Evolutionary conservation across 2,329 filamentous ascomycete species (phyloP).

Genomic region (Fusarium austroafricanum): DNA sequence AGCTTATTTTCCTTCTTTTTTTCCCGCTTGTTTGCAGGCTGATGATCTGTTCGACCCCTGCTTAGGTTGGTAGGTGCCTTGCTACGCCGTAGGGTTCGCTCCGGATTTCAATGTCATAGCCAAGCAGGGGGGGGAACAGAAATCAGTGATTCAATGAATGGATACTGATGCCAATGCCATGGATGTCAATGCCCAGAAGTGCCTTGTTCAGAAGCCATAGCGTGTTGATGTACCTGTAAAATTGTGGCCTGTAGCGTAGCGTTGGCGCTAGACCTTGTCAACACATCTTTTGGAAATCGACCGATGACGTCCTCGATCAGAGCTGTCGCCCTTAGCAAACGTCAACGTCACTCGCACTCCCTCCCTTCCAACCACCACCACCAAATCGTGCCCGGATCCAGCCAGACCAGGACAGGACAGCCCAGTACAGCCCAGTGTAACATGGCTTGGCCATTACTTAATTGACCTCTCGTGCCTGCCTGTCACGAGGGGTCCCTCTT

Average conservation of each 20-base stretch:
- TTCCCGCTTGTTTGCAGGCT: slow-evolving; percentile 4
- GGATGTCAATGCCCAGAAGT: slow-evolving; percentile 5
- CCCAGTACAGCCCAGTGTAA: not conserved
- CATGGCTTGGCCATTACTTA: slow-evolving; percentile 8
- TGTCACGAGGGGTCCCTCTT: slow-evolving; percentile 25
- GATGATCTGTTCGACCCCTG: slow-evolving; percentile 33
- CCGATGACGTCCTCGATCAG: slow-evolving; percentile 52
- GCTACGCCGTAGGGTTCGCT: slow-evolving; percentile 34
- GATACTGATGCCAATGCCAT: slow-evolving; percentile 15
- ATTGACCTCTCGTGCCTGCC: slow-evolving; percentile 25
- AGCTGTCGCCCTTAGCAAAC: slow-evolving; percentile 47
- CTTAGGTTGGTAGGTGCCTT: slow-evolving; percentile 13
- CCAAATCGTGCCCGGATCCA: slow-evolving; percentile 37
- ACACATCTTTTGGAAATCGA: slow-evolving; percentile 31
- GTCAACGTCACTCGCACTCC: slow-evolving; percentile 52
- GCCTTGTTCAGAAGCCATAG: slow-evolving; percentile 23
- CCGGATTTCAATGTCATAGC: slow-evolving; percentile 22
- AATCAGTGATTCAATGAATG: slow-evolving; percentile 26
- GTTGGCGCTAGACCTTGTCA: slow-evolving; percentile 21
- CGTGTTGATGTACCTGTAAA: slow-evolving; percentile 3
- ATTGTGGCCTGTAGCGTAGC: slow-evolving; percentile 13
- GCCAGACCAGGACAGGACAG: slow-evolving; percentile 9
- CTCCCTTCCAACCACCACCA: slow-evolving; percentile 3
- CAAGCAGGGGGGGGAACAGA: slow-evolving; percentile 18
- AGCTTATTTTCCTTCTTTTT: slow-evolving; percentile 7